phyloP scores from a whole-genome alignment of 176 grass and related monocot species.

The Aegilops bicornis region DNA sequence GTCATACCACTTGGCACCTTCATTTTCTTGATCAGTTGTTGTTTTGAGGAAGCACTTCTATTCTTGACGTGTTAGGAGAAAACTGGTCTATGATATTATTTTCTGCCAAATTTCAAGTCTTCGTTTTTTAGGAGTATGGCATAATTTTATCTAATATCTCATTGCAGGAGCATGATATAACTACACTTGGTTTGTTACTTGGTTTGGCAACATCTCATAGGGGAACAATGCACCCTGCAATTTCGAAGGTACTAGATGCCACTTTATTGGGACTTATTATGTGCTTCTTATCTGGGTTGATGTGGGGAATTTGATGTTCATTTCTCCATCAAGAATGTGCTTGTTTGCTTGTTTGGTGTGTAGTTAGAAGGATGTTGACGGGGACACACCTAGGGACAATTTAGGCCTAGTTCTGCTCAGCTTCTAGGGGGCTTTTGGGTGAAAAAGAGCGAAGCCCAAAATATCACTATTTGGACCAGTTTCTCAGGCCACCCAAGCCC shows the following conservation, averaged over 20 bases:
- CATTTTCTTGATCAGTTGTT: neutral
- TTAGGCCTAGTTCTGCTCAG: neutral
- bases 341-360: neutral
- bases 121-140: slow-evolving; percentile 25
- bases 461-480: neutral
- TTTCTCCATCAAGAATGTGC: slow-evolving; percentile 2
- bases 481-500: too few relatives aligned
- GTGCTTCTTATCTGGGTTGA: neutral
- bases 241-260: slow-evolving; percentile 66
- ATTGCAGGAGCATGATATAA: slow-evolving; percentile 90
- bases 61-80: neutral
- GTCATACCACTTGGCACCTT: neutral
- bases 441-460: neutral
- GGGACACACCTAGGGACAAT: neutral
- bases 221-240: slow-evolving; percentile 87
- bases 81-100: neutral
- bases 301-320: slow-evolving; percentile 14
- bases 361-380: neutral
- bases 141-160: slow-evolving; percentile 15
- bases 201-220: slow-evolving; percentile 88
- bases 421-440: neutral
- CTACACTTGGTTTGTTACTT: slow-evolving; percentile 85
- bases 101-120: slow-evolving; percentile 1
- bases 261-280: neutral
- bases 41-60: neutral